Evolutionary conservation across 805 yeast genomes (phyloP).

Genomic region (Monosporozyma aquatica): DNA sequence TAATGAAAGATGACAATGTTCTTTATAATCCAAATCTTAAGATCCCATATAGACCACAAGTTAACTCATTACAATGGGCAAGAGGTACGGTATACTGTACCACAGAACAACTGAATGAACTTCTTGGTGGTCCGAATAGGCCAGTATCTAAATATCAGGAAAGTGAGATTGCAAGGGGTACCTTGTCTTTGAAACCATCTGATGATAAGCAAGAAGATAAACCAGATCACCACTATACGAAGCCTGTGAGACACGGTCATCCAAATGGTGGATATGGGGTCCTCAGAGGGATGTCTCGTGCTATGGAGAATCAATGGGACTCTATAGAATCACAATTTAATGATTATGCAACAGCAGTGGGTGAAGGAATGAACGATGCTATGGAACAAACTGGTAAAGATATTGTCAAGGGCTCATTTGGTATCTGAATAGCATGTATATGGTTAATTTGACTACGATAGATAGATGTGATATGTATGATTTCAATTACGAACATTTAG

Average conservation of each 20-base stretch:
- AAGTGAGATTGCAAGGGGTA: constrained; percentile 44
- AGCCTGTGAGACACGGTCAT: constrained; percentile 37
- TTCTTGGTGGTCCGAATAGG: constrained; percentile 71
- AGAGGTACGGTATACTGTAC: constrained; percentile 62
- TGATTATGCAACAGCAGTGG: constrained; percentile 47
- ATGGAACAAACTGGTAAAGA: constrained; percentile 42
- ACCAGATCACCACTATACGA: constrained; percentile 30
- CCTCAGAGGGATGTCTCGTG: constrained; percentile 32
- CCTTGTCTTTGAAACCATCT: constrained; percentile 23
- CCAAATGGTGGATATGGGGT: constrained; percentile 36
- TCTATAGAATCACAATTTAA: constrained; percentile 45
- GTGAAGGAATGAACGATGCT: constrained; percentile 46
- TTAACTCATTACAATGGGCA: constrained; percentile 78
- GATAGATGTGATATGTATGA: too few relatives aligned
- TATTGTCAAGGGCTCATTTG: constrained; percentile 44
- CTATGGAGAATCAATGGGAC: constrained; percentile 45
- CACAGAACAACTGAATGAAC: constrained; percentile 48
- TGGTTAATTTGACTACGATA: too few relatives aligned
- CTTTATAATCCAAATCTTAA: constrained; percentile 61
- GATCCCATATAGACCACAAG: constrained; percentile 71
- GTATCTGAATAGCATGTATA: constrained; percentile 36
- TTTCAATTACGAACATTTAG: background rate
- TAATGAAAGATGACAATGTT: constrained; percentile 36
- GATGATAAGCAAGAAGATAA: constrained; percentile 4
- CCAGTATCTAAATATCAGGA: constrained; percentile 53